Evolutionary conservation across 441 rosid genomes (phyloP), one percentile per base, ranked within the genome.

Genomic region (Populus hybrid): DNA sequence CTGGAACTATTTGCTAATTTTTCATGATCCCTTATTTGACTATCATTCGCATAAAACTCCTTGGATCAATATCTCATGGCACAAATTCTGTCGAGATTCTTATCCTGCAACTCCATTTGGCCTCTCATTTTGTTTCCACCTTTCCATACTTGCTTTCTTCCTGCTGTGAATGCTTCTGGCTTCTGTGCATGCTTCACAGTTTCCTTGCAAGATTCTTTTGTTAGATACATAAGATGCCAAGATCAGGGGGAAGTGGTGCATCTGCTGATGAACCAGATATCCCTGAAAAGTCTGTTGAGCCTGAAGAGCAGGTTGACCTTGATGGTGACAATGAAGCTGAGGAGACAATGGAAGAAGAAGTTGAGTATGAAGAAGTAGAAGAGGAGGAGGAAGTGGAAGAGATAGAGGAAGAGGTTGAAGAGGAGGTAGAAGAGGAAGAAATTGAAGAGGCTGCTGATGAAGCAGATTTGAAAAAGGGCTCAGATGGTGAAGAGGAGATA

Each of bases 41-140:
- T 79, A 67, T 83, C 87, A 80, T 79, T 86, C 86, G 67, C 84
- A 73, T 82, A 82, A 76, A 16, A 78, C 87, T 82, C 89, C 88
- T 83, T 84, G 83, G 82, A 83, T 86, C 93, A 91, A 68, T 64
- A 76, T 87, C 91, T 88, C 69, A 92, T 95, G 94, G 94, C 89
- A 80, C 76, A 61, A 78, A 80, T 85, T 87, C 93, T 42, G 42
- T 88, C 89, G 64, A 84, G 79, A 86, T 88, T 92, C 92, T 87
- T 87, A 78, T 80, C 87, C 90, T 89, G 88, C 89, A 76, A 80
- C 87, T 87, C 92, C 94, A 76, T 85, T 86, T 83, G 88, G 87
- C 97, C 97, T 89, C 94, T 90, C 89, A 88, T 89, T 93, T 91
- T 86, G 86, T 85, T 91, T 90, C 92, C 86, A 85, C 91, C 97